Base-by-base conservation (phyloP, 179 eudicot genomes). In the Amaranthus tricolor region DNA sequence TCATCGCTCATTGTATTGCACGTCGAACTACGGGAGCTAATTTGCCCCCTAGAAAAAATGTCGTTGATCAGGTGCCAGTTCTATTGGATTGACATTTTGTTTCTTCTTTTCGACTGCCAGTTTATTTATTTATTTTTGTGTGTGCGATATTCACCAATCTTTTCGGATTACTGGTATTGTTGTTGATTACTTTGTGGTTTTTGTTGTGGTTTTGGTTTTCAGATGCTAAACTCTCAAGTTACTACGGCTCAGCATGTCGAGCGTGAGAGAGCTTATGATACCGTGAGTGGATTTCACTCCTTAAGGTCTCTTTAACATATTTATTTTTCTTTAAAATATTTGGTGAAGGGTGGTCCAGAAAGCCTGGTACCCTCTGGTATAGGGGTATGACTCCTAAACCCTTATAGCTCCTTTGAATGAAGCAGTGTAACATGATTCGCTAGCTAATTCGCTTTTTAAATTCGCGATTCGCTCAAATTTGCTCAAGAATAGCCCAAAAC, bases 141-240 rank as follows among this genome's bases (percentile, higher is more conserved):
- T 4, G 6, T 57, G 62, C 8, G 24, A 17, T n/a, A 11, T 24
- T 1, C 31, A 24, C 31, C 31, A 24, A 24, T 24, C 31, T 24
- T 24, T 24, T 24, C 31, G 2, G 31, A 24, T 24, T 24, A 24
- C 31, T 13, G 9, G 2, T 2, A 76, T 47, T 13, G 66, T 21
- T 2, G 58, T 62, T 48, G 14, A 20, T 3, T 20, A 20, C 17
- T 61, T 20, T 74, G 52, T 74, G 74, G 17, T 50, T 31, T 56
- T 55, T 71, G 73, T 45, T 63, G 63, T 77, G 58, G 66, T 60
- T 79, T 62, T 66, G 63, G 58, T 72, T 82, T 77, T 71, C 84
- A 95, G 99, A 75, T 81, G 87, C 92, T 95, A 71, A 95, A 95
- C 86, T 88, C 97, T 76, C 99, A 89, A 85, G 89, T 91, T 75